Evolutionary conservation across 768 basidiomycete genomes (phyloP), one percentile per base, ranked within the genome.

Genomic region (Hericium rajendrae): DNA sequence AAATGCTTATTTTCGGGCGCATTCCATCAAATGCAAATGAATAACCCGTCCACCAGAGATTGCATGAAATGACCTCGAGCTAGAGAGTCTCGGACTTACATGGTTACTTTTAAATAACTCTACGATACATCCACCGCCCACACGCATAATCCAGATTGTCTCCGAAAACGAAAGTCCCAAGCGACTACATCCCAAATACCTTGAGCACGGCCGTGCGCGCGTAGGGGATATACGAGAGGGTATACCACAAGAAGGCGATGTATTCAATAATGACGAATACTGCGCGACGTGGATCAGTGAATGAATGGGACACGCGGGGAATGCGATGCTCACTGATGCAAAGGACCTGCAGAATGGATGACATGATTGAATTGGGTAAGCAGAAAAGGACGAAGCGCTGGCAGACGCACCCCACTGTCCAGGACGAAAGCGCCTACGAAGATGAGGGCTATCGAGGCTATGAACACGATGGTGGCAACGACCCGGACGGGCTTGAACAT

Each of bases 401-500:
- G 24, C 16, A 38, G 38, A 76, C 84, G 57, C 60, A 87, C 86
- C 61, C 81, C 84, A 65, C 76, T 91, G 32, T 64, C 16, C 18
- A 93, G 68, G 16, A 87, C 89, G 69, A 94, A 94, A 1, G 93
- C 94, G 24, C 82, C 84, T 26, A 97, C 79, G 57, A 95, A 92
- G 53, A 93, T 85, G 60, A 95, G 79, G 9, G 70, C 86, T 60
- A 97, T 90, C 15, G 86, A 84, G 1, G 71, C 87, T 12, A 97
- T 68, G 68, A 95, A 83, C 38, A 94, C 67, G 58, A 93, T 69
- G 1, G 91, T 83, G 2, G 94, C 93, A 18, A 90, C 72, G 6
- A 95, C 71, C 53, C 94, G 91, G 20, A 95, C 81, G 52, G 92
- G 89, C 71, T 94, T 94, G 80, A 95, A 95, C 93, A 94, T 94